Evolutionary conservation across 2,329 filamentous ascomycete species (phyloP), one percentile per base, ranked within the genome.

Genomic region (Stagonosporopsis cucurbitacearum): DNA sequence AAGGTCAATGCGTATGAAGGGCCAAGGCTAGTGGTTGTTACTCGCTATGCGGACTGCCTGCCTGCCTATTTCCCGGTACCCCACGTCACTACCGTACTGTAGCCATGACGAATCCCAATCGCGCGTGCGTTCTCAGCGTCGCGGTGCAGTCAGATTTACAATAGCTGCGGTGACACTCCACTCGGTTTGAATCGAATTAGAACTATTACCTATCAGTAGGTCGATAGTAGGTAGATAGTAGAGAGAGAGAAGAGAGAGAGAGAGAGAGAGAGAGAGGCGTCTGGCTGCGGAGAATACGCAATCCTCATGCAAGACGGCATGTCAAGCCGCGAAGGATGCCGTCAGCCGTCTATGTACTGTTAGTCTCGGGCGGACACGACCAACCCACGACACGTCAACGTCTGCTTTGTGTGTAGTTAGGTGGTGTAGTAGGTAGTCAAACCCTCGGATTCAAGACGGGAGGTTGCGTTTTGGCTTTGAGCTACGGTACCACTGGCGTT

Each of bases 261-360:
- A n/a, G n/a, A n/a, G n/a, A n/a, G n/a, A n/a, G n/a, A n/a, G n/a
- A n/a, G n/a, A 19, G n/a, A 23, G 13, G 12, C 35, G n/a, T 42
- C 35, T 40, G 15, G 15, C 41, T n/a, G 15, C 19, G 12, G 40
- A 37, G 17, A 4, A 36, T 22, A 12, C 13, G 36, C 33, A 22
- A 47, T 41, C 50, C 17, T 20, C 5, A 30, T 42, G 50, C 42
- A 42, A 20, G 8, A 15, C 8, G 42, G 19, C 30, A 40, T 20
- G 12, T 13, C 11, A 17, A 39, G 12, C n/a, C n/a, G 28, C 50
- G 36, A 53, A 53, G 36, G 43, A 53, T 42, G n/a, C n/a, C n/a
- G n/a, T n/a, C n/a, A n/a, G n/a, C 8, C 13, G 13, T 17, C 19
- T 23, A 12, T 48, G 33, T 39, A 30, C 43, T 28, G 23, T 23